Conservation (phyloP, 768 basidiomycete species). For the Leccinellum luteum region DNA sequence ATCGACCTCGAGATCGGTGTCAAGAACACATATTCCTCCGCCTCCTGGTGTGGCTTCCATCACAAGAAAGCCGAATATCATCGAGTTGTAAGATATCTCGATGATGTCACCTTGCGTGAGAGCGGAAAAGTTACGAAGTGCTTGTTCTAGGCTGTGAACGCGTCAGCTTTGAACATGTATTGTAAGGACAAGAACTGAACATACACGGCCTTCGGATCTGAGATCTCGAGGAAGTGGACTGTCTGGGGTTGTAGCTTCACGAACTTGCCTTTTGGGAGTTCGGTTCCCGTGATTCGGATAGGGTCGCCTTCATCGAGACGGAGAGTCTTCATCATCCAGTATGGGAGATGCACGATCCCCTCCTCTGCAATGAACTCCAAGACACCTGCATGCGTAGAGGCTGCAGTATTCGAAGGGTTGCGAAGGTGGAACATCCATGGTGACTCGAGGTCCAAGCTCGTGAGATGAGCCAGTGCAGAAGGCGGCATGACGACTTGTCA, state of each 20-base stretch:
- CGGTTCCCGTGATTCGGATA: constrained; percentile 86
- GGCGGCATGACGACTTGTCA: constrained; percentile 92
- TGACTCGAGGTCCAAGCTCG: constrained; percentile 79
- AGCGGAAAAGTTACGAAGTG: constrained; percentile 87
- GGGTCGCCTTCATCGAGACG: constrained; percentile 93
- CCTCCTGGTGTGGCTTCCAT: constrained; percentile 92
- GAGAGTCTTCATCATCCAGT: constrained; percentile 99
- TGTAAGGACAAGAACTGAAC: constrained; percentile 29
- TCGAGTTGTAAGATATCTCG: constrained; percentile 95
- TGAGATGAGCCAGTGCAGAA: constrained; percentile 86
- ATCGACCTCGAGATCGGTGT: constrained; percentile 98
- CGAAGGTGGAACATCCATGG: constrained; percentile 98
- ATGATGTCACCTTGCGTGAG: constrained; percentile 96
- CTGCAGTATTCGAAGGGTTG: constrained; percentile 81
- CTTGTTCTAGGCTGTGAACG: constrained; percentile 78
- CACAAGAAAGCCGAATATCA: constrained; percentile 91
- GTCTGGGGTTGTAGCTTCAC: constrained; percentile 97
- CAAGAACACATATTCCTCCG: constrained; percentile 83
- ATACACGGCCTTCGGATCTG: constrained; percentile 96
- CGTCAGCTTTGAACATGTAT: not conserved
- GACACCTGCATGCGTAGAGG: constrained; percentile 93
- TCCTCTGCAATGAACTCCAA: constrained; percentile 99
- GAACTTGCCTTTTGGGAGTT: constrained; percentile 88
- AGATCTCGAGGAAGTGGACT: constrained; percentile 93
- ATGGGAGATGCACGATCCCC: constrained; percentile 90